These are phyloP conservation scores for Mortierella sp. DNA, from an alignment of 371 early-diverging fungal species.

Conservation along the genomic window DNA sequence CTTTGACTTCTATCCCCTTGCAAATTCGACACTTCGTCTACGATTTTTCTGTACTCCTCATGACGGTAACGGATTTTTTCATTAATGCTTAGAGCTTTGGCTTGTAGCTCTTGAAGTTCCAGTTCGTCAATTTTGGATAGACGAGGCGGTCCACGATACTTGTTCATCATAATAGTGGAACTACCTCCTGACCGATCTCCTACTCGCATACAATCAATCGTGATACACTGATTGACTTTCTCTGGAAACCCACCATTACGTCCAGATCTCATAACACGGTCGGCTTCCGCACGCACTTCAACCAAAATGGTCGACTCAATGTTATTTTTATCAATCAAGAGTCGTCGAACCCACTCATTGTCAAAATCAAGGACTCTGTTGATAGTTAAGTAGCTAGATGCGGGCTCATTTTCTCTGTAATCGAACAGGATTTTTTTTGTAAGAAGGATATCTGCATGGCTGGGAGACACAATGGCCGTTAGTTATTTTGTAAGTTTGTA, in stretches of 20 bases:
- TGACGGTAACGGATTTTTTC: slow-evolving; percentile 28
- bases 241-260: slow-evolving; percentile 65
- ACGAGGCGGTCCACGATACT: slow-evolving; percentile 65
- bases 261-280: slow-evolving; percentile 72
- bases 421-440: slow-evolving; percentile 77
- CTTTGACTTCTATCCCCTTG: slow-evolving; percentile 21
- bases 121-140: slow-evolving; percentile 62
- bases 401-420: slow-evolving; percentile 80
- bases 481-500: background rate
- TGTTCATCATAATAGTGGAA: slow-evolving; percentile 52
- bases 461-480: slow-evolving; percentile 8
- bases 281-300: slow-evolving; percentile 78
- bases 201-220: slow-evolving; percentile 73
- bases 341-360: slow-evolving; percentile 81
- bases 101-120: slow-evolving; percentile 57
- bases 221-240: slow-evolving; percentile 80
- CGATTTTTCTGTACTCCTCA: slow-evolving; percentile 39
- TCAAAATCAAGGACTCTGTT: slow-evolving; percentile 77
- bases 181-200: slow-evolving; percentile 68
- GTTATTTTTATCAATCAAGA: slow-evolving; percentile 77
- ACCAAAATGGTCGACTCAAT: slow-evolving; percentile 89
- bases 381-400: slow-evolving; percentile 71
- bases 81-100: slow-evolving; percentile 31
- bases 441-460: slow-evolving; percentile 67
- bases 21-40: slow-evolving; percentile 20